Evolutionary conservation across 768 basidiomycete genomes (phyloP), one percentile per base, ranked within the genome.

Genomic region (Gloeostereum incarnatum): DNA sequence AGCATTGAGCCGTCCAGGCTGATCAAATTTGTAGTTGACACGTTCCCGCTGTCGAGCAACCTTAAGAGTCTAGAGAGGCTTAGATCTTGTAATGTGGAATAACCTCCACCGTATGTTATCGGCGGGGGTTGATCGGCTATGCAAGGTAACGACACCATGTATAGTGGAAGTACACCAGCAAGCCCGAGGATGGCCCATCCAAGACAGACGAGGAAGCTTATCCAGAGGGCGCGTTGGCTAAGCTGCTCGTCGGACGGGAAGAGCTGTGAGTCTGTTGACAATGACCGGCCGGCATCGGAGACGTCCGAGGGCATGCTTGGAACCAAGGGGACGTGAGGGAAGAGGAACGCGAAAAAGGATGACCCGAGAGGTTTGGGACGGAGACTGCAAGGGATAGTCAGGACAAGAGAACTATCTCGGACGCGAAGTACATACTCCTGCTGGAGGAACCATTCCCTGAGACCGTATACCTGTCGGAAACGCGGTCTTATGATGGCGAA

Each of bases 221-320:
- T 60, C 73, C 78, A 84, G 18, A 88, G 62, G 10, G 68, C 68
- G n/a, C 83, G 71, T 51, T 88, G 82, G 44, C 61, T 70, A 42
- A 87, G 70, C 49, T 81, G 67, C 48, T 83, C 82, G 46, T 89
- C 84, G 1, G 84, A 82, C 3, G 83, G 81, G 49, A 85, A 81
- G 1, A 75, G 59, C 39, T 62, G 51, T 1, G 78, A 69, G 46
- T 81, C 79, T 25, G 51, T 54, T 6, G 62, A 60, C 2, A 58
- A 46, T 2, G 74, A 73, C 14, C 65, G 65, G 7, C 73, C 72
- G 6, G 73, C 64, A 41, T 75, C 63, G 4, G 73, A 70, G 8
- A 76, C 66, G 45, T 81, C 73, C 3, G 61, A 56, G 11, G 79
- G 74, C 6, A 82, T 48, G 6, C 60, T 44, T 1, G 84, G 82